Percentiles rank a stretch among this genome's conserved stretches.
Evolutionary conservation across 148 eudicot genomes (phyloP).

Genomic region (Tetragonia tetragonoides): DNA sequence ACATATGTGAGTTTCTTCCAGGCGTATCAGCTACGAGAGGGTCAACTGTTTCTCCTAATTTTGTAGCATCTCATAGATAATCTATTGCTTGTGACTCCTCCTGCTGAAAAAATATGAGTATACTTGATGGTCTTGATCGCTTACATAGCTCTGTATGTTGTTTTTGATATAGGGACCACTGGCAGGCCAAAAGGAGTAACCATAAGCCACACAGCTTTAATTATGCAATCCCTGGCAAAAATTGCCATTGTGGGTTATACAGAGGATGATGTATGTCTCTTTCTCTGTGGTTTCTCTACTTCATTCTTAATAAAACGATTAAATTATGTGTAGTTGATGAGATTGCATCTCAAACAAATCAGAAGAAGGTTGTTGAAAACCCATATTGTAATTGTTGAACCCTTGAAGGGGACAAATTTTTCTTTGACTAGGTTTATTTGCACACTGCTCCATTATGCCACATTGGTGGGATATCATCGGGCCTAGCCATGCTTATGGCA

Average conservation of each 20-base stretch:
- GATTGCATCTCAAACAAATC: neutral
- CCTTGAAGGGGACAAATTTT: neutral
- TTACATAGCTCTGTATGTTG: neutral
- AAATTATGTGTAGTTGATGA: neutral
- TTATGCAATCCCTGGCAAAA: conserved; percentile 86
- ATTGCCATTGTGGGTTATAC: conserved; percentile 67
- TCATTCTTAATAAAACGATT: neutral
- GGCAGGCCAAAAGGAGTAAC: conserved; percentile 92
- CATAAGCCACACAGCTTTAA: conserved; percentile 71
- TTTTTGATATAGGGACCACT: conserved; percentile 55
- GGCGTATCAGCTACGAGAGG: neutral
- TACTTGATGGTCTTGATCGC: neutral
- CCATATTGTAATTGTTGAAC: neutral
- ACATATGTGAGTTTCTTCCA: too few relatives aligned
- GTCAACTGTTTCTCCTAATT: neutral
- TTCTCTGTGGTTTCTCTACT: conserved; percentile 5
- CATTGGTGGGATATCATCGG: conserved; percentile 95
- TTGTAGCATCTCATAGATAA: neutral
- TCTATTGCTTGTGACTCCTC: neutral
- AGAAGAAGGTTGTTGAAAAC: neutral
- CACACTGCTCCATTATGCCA: conserved; percentile 95
- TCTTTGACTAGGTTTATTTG: conserved; percentile 57
- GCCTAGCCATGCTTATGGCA: conserved; percentile 78
- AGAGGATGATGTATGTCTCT: conserved; percentile 62
- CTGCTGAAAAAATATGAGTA: neutral